These are phyloP conservation scores for Blastocystis sp. DNA, from an alignment of 352 stramenopile species.

Conservation along the genomic window DNA sequence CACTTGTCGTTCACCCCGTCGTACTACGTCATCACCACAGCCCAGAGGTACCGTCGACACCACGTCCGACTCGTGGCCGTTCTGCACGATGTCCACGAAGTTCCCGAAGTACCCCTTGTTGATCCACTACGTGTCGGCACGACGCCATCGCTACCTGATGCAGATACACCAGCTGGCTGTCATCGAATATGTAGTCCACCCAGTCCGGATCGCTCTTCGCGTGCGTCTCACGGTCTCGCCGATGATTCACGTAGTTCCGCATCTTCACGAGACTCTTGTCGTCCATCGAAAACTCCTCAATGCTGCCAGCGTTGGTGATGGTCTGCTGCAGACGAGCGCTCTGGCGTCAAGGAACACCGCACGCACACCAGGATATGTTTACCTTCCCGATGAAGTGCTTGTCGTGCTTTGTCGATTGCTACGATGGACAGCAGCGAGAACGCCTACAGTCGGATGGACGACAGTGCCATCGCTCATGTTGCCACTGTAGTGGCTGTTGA, in stretches of 20 bases:
- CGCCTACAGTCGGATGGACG: neutral
- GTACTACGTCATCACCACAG: conserved; percentile 78
- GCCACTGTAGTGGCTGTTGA: conserved; percentile 27
- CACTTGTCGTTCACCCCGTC: conserved; percentile 70
- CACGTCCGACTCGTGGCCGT: conserved; percentile 80
- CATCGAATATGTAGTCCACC: neutral
- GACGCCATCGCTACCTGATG: neutral
- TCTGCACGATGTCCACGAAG: conserved; percentile 93
- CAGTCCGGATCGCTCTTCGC: neutral
- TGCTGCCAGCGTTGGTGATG: conserved; percentile 16
- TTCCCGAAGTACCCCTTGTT: conserved; percentile 78
- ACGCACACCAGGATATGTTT: conserved; percentile 5
- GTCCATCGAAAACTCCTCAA: conserved; percentile 28
- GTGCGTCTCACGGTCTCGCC: neutral
- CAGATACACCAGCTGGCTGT: neutral
- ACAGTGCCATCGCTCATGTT: neutral
- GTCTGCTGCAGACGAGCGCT: neutral
- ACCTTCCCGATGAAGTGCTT: conserved; percentile 28
- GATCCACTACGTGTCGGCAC: neutral
- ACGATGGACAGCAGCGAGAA: neutral
- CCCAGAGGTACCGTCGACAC: conserved; percentile 76
- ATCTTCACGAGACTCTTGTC: conserved; percentile 52
- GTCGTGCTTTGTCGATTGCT: neutral
- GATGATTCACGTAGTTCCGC: conserved; percentile 30
- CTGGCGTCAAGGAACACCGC: neutral